These are phyloP conservation scores for Eucalyptus pumila DNA, from an alignment of 345 rosid species.

Conservation along the genomic window DNA sequence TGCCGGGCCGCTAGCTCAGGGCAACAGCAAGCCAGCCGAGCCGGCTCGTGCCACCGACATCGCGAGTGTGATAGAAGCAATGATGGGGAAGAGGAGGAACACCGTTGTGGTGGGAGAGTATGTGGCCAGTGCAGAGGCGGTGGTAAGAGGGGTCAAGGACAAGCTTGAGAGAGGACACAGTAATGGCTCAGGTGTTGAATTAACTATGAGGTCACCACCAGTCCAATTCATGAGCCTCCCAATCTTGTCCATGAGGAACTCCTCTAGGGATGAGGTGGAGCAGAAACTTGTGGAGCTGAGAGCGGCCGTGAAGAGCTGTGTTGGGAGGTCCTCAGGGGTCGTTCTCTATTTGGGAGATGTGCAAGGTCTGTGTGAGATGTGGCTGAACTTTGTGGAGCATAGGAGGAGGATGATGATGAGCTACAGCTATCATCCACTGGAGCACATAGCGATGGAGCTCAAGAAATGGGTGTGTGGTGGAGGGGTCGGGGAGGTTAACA, in stretches of 20 bases:
- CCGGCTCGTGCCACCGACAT: slow-evolving; percentile 16
- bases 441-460: slow-evolving; percentile 43
- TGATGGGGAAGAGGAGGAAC: slow-evolving; percentile 32
- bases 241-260: slow-evolving; percentile 30
- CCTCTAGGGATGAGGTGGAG: slow-evolving; percentile 40
- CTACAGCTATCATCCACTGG: slow-evolving; percentile 19
- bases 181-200: not conserved
- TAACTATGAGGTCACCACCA: not conserved
- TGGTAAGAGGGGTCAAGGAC: slow-evolving; percentile 35
- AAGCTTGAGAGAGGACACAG: slow-evolving; percentile 37
- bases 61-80: slow-evolving; percentile 18
- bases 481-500: slow-evolving; percentile 18
- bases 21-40: slow-evolving; percentile 5
- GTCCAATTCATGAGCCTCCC: slow-evolving; percentile 40
- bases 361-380: slow-evolving; percentile 40
- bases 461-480: slow-evolving; percentile 29
- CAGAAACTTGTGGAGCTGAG: slow-evolving; percentile 43
- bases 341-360: slow-evolving; percentile 59
- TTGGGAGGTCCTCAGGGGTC: slow-evolving; percentile 17
- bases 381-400: slow-evolving; percentile 40
- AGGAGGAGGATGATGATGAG: slow-evolving; percentile 21
- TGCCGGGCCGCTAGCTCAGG: not conserved
- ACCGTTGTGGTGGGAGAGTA: slow-evolving; percentile 39
- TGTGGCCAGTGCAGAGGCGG: slow-evolving; percentile 19
- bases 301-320: slow-evolving; percentile 25